Conservation (phyloP, 495 filamentous ascomycete genomes). For the Daldinia bambusicola region DNA sequence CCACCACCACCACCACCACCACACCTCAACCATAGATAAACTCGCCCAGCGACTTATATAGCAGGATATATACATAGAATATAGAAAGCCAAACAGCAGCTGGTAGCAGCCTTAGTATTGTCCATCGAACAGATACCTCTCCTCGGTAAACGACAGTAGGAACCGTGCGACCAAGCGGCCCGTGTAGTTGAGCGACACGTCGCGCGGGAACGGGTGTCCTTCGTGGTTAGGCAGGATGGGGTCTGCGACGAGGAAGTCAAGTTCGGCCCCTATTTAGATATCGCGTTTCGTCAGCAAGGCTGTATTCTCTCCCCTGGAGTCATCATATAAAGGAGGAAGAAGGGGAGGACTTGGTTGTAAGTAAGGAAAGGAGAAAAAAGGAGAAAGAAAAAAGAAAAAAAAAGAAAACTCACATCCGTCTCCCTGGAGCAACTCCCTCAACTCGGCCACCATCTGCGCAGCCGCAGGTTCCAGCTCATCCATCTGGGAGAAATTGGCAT, state of each 20-base stretch:
- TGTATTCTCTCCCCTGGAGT: neutral
- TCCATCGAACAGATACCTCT: slow-evolving; percentile 51
- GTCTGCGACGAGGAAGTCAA: slow-evolving; percentile 59
- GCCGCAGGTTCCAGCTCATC: slow-evolving; percentile 54
- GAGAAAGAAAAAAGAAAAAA: neutral
- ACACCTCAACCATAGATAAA: neutral
- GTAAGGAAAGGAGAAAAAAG: neutral
- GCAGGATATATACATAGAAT: neutral
- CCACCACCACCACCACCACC: no score
- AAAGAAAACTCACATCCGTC: slow-evolving; percentile 51
- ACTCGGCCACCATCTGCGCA: slow-evolving; percentile 54
- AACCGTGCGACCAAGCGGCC: slow-evolving; percentile 62
- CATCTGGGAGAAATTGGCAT: slow-evolving; percentile 47
- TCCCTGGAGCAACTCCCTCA: slow-evolving; percentile 54
- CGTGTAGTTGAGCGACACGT: slow-evolving; percentile 59
- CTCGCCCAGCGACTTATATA: neutral
- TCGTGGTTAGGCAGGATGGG: slow-evolving; percentile 57
- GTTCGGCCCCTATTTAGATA: slow-evolving; percentile 52
- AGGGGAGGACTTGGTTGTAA: neutral
- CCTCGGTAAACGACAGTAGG: slow-evolving; percentile 60
- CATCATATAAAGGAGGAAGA: neutral
- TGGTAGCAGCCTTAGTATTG: slow-evolving; percentile 27
- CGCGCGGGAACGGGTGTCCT: slow-evolving; percentile 54
- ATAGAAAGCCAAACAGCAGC: neutral
- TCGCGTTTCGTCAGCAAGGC: slow-evolving; percentile 20